These are phyloP conservation scores for Pseudozyma pruni DNA, from an alignment of 1,284 basidiomycete genomes.

Conservation along the genomic window DNA sequence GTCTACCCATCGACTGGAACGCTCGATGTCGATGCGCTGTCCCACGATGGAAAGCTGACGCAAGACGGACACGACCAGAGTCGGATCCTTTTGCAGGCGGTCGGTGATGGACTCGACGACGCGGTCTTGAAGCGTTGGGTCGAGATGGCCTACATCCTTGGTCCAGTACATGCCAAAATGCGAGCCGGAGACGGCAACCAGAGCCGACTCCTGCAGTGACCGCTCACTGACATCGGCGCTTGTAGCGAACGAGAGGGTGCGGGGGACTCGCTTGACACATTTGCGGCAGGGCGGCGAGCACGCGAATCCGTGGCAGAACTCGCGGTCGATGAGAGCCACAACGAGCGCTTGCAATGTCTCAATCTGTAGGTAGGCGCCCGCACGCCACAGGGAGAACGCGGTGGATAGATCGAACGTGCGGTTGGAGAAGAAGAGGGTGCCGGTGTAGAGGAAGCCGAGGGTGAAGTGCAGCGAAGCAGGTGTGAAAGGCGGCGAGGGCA, in stretches of 20 bases:
- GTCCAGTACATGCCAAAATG: conserved; percentile 62
- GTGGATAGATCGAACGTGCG: conserved; percentile 91
- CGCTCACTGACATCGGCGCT: conserved; percentile 53
- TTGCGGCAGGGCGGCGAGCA: conserved; percentile 62
- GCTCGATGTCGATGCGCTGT: conserved; percentile 50
- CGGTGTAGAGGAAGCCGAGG: conserved; percentile 91
- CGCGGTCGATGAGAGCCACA: conserved; percentile 49
- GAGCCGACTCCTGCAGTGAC: conserved; percentile 33
- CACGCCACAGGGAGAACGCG: conserved; percentile 86
- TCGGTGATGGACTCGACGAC: conserved; percentile 44
- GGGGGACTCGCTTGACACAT: conserved; percentile 58
- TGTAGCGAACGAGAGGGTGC: conserved; percentile 53
- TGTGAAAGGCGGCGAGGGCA: conserved; percentile 82
- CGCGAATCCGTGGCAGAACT: conserved; percentile 60
- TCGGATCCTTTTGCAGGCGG: conserved; percentile 29
- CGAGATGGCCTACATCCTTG: conserved; percentile 59
- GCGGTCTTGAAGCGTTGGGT: conserved; percentile 40
- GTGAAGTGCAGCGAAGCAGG: conserved; percentile 93
- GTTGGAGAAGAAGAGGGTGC: conserved; percentile 90
- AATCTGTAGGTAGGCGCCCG: conserved; percentile 83
- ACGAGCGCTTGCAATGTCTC: conserved; percentile 61
- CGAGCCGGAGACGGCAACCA: conserved; percentile 42
- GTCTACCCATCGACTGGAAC: conserved; percentile 57
- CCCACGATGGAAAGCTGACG: conserved; percentile 55
- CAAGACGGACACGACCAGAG: conserved; percentile 27